phyloP scores from a whole-genome alignment of 768 basidiomycete species.

The Fibroporia radiculosa region DNA sequence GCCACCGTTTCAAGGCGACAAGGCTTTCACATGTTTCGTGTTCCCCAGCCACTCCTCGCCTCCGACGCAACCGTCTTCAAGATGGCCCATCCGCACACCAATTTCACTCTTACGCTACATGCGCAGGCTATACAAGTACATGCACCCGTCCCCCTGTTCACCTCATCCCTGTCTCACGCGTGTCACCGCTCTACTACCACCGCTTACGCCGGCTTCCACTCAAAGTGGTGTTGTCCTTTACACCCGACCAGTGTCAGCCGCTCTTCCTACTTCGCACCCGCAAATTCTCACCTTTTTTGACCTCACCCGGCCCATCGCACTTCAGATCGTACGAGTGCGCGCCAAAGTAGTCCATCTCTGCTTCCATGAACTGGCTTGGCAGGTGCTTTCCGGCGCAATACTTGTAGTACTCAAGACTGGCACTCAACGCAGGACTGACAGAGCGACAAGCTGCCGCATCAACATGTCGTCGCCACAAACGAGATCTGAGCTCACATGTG shows the following conservation, averaged over 20 bases:
- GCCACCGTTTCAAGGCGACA: too few species aligned
- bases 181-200: constrained; percentile 1
- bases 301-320: constrained; percentile 14
- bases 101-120: too few species aligned
- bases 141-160: too few species aligned
- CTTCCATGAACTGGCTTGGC: constrained; percentile 17
- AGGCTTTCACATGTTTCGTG: too few species aligned
- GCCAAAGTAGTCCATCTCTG: constrained; percentile 17
- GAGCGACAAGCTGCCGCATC: background rate
- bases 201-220: constrained; percentile 17
- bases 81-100: too few species aligned
- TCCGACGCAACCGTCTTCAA: too few species aligned
- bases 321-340: constrained; percentile 16
- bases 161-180: background rate
- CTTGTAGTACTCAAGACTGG: constrained; percentile 19
- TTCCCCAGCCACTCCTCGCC: too few species aligned
- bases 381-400: constrained; percentile 14
- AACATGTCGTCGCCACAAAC: background rate
- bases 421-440: constrained; percentile 14
- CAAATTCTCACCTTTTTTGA: constrained; percentile 13
- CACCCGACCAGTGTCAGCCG: background rate
- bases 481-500: constrained; percentile 11
- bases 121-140: too few species aligned
- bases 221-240: constrained; percentile 16
- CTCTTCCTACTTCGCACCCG: background rate